These are phyloP conservation scores for Pleurotus djamor DNA, from an alignment of 768 basidiomycete species.

Conservation along the genomic window DNA sequence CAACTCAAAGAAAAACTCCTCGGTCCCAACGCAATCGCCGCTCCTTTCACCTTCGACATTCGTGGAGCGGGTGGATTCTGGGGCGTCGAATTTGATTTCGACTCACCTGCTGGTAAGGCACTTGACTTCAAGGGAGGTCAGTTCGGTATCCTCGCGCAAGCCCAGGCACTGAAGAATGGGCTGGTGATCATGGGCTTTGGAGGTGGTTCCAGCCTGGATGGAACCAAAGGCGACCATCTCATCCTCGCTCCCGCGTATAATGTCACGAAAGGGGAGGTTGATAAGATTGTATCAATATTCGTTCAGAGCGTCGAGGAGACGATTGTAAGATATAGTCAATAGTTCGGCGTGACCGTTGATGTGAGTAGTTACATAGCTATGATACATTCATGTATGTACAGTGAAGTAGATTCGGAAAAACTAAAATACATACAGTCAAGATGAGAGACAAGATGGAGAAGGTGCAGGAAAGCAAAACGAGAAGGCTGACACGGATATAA, in stretches of 20 bases:
- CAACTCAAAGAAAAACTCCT: slow-evolving; percentile 55
- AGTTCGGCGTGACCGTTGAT: no score
- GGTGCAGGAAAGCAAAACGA: no score
- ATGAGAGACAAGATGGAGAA: no score
- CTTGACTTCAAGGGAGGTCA: slow-evolving; percentile 47
- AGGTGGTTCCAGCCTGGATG: slow-evolving; percentile 68
- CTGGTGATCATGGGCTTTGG: slow-evolving; percentile 73
- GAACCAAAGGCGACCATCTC: slow-evolving; percentile 67
- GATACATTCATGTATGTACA: no score
- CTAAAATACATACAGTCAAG: no score
- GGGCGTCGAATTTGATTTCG: slow-evolving; percentile 81
- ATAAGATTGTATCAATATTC: slow-evolving; percentile 63
- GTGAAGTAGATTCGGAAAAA: no score
- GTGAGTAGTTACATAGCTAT: no score
- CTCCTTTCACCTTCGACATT: slow-evolving; percentile 73
- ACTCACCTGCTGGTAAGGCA: slow-evolving; percentile 32
- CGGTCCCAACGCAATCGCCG: slow-evolving; percentile 52
- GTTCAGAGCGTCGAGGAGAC: slow-evolving; percentile 69
- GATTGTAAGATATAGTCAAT: slow-evolving; percentile 28
- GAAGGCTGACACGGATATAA: no score
- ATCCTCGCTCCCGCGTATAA: slow-evolving; percentile 84
- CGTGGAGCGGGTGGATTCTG: slow-evolving; percentile 85
- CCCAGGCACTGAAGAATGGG: slow-evolving; percentile 62
- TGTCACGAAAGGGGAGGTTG: slow-evolving; percentile 65
- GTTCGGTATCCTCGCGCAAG: slow-evolving; percentile 74